These are phyloP conservation scores for Schoenoplectus tabernaemontani DNA, from an alignment of 202 grass and related monocot species.

Conservation along the genomic window DNA sequence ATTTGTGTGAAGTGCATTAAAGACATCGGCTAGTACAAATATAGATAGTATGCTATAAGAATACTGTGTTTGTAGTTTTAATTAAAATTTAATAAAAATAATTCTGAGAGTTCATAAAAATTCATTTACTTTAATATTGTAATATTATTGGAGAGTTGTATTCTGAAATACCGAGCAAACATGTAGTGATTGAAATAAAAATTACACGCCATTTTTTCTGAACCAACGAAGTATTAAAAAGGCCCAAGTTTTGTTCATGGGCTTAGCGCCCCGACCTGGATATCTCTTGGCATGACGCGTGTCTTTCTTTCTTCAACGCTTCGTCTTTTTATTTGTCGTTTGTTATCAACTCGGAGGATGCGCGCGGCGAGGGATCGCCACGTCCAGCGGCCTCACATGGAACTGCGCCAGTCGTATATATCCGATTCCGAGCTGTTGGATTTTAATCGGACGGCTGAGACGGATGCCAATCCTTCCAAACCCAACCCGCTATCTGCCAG, in stretches of 20 bases:
- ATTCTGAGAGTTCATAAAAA: no score
- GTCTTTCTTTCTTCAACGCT: not conserved
- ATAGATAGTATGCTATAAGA: no score
- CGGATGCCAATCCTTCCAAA: not conserved
- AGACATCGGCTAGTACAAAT: no score
- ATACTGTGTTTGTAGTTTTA: no score
- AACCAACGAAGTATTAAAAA: no score
- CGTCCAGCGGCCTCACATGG: not conserved
- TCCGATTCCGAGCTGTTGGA: not conserved
- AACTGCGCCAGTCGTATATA: not conserved
- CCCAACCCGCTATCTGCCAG: not conserved
- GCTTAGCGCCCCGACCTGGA: not conserved
- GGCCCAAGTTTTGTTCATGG: not conserved
- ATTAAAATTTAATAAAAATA: no score
- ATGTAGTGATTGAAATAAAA: no score
- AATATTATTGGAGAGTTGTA: no score
- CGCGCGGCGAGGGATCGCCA: not conserved
- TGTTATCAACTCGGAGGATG: not conserved
- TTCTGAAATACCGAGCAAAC: no score
- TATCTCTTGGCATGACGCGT: not conserved
- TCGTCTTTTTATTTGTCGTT: not conserved
- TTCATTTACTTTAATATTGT: no score
- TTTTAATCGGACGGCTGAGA: conserved; percentile 20
- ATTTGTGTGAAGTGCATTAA: no score
- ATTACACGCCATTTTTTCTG: no score